Evolutionary conservation across 192 early-diverging fungal species (phyloP).

Genomic region (Coemansia sp.): DNA sequence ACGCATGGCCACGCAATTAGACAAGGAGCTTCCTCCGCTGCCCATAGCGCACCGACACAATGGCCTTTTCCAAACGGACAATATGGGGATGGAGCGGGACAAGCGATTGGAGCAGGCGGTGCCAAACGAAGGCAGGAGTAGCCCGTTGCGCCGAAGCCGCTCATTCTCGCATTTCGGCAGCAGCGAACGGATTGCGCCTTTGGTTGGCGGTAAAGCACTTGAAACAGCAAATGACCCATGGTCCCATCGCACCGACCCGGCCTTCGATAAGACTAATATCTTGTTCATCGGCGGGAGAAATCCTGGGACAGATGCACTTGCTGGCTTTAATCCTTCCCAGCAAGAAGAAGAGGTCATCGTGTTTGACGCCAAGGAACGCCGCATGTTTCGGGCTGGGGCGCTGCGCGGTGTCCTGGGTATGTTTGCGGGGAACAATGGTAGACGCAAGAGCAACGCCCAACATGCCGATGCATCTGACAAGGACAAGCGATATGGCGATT

Average conservation of each 20-base stretch:
- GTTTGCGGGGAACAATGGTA: slow-evolving; percentile 15
- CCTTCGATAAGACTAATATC: neutral
- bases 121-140: neutral
- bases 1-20: slow-evolving; percentile 8
- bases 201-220: neutral
- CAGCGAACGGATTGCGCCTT: neutral
- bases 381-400: slow-evolving; percentile 16
- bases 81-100: neutral
- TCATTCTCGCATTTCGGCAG: slow-evolving; percentile 11
- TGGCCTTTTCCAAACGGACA: neutral
- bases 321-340: neutral
- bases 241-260: neutral
- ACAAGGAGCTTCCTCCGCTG: slow-evolving; percentile 38
- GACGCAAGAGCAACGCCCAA: slow-evolving; percentile 23
- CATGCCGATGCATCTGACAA: neutral
- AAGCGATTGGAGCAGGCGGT: neutral
- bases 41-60: slow-evolving; percentile 4
- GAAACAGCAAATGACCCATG: neutral
- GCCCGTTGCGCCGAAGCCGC: slow-evolving; percentile 6
- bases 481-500: neutral
- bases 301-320: neutral
- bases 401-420: slow-evolving; percentile 28
- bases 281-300: neutral
- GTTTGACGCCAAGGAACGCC: neutral
- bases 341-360: neutral